Conservation (phyloP, 2,329 filamentous ascomycete genomes). For the Penicillium sp. region DNA sequence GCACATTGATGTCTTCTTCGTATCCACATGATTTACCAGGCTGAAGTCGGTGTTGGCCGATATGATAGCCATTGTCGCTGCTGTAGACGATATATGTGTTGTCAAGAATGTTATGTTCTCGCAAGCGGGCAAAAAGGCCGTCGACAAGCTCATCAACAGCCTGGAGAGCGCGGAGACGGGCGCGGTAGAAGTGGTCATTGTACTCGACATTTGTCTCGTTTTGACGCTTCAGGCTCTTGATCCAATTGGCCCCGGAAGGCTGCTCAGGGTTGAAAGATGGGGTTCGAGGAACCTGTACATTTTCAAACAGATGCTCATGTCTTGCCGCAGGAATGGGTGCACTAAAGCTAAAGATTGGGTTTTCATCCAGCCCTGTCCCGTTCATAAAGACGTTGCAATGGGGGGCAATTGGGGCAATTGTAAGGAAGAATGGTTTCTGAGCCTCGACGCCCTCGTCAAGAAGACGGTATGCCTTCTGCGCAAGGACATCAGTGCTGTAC, state of each 20-base stretch:
- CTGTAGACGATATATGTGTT: conserved; percentile 58
- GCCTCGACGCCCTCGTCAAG: conserved; percentile 55
- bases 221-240: conserved; percentile 38
- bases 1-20: conserved; percentile 57
- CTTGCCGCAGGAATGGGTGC: conserved; percentile 43
- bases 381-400: conserved; percentile 46
- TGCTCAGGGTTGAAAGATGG: conserved; percentile 61
- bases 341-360: conserved; percentile 22
- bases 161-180: conserved; percentile 48
- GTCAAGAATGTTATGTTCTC: conserved; percentile 38
- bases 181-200: conserved; percentile 50
- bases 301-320: conserved; percentile 58
- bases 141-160: conserved; percentile 53
- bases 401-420: conserved; percentile 61
- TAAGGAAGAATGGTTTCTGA: conserved; percentile 61
- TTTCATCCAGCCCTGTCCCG: conserved; percentile 16
- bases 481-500: conserved; percentile 57
- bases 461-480: conserved; percentile 54
- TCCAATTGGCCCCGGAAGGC: conserved; percentile 44
- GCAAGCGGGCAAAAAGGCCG: conserved; percentile 38
- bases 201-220: conserved; percentile 46
- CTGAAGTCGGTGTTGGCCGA: conserved; percentile 55
- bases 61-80: conserved; percentile 58
- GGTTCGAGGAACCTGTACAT: conserved; percentile 56
- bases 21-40: conserved; percentile 57